Base-by-base conservation (phyloP, 2,329 filamentous ascomycete species). In the Fusarium humuli region DNA sequence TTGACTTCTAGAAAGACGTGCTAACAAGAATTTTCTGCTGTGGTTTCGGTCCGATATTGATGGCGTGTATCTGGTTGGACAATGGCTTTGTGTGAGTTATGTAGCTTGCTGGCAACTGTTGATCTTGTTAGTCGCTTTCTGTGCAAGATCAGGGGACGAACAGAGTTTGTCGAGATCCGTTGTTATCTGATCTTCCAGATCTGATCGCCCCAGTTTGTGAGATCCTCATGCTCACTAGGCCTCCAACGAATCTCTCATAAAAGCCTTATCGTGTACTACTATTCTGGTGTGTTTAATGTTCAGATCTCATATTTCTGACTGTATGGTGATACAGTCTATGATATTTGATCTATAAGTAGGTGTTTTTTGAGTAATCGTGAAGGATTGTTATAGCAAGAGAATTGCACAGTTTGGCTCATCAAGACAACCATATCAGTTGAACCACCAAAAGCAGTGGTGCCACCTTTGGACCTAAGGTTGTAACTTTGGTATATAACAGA, bases 11-110 rank as follows among this genome's bases (percentile, higher is more conserved):
- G 40, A 59, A 50, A 41, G 6, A 25, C 23, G n/a, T 65, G 45
- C 45, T 46, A 59, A 40, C 29, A 40, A 47, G 40, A 65, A 41
- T 58, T 65, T 59, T 65, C 49, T 65, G 27, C 9, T 32, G 44
- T 22, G 41, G 20, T 46, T 65, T 65, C 61, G 61, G 61, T 46
- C 61, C 60, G 61, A 65, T 47, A 37, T 29, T 42, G 37, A 54
- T 46, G 40, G 30, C 23, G 41, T 50, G 8, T 22, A 58, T 49
- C 32, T 40, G 27, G 23, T 45, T 64, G 29, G 37, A 49, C 14
- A 7, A 25, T 29, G 20, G n/a, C 18, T 11, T 27, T 11, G 25
- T 25, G 10, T 32, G 12, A 56, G 12, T 16, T 27, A 41, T 57
- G n/a, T 25, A 16, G 16, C 22, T 50, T 41, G 40, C 37, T 22